Percentiles rank a stretch among this genome's conserved stretches.
These are phyloP conservation scores for Tulasnella sp. DNA, from an alignment of 768 basidiomycete genomes.

Conservation along the genomic window DNA sequence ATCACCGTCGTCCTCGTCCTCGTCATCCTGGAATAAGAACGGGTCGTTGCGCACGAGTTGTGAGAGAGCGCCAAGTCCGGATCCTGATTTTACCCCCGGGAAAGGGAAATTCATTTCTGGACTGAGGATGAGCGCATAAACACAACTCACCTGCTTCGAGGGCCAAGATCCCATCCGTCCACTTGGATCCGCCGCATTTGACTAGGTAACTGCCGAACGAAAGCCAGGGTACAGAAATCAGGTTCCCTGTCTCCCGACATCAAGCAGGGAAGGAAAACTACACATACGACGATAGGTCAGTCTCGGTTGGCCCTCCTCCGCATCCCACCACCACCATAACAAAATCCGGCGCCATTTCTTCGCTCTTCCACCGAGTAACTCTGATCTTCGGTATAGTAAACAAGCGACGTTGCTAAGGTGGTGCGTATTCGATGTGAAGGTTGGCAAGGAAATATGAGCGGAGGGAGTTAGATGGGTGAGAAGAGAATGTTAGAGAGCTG, in stretches of 20 bases:
- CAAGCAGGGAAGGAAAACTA: constrained; percentile 11
- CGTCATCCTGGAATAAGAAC: constrained; percentile 34
- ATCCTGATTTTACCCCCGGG: constrained; percentile 39
- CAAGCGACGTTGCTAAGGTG: not conserved
- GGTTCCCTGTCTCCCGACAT: constrained; percentile 17
- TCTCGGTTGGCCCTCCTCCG: constrained; percentile 85
- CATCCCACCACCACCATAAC: constrained; percentile 68
- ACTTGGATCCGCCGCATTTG: constrained; percentile 50
- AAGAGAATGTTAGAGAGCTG: not conserved
- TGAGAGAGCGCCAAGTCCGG: constrained; percentile 67
- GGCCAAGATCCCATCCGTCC: constrained; percentile 73
- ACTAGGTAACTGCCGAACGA: constrained; percentile 59
- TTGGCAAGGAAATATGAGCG: not conserved
- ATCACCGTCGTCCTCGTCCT: not conserved
- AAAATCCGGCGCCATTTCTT: constrained; percentile 37
- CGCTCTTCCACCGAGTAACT: not conserved
- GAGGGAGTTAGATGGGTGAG: not conserved
- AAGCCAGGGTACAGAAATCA: constrained; percentile 15
- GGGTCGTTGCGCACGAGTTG: constrained; percentile 47
- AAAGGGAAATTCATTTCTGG: not conserved
- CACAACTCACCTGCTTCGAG: constrained; percentile 71
- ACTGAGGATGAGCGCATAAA: constrained; percentile 3
- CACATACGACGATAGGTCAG: constrained; percentile 73
- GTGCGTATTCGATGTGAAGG: no score
- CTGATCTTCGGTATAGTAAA: not conserved